A percentile compares a stretch with the other conserved stretches of the same genome.
These are phyloP conservation scores for Dianthus caryophyllus DNA, from an alignment of 148 eudicot species.

Conservation along the genomic window DNA sequence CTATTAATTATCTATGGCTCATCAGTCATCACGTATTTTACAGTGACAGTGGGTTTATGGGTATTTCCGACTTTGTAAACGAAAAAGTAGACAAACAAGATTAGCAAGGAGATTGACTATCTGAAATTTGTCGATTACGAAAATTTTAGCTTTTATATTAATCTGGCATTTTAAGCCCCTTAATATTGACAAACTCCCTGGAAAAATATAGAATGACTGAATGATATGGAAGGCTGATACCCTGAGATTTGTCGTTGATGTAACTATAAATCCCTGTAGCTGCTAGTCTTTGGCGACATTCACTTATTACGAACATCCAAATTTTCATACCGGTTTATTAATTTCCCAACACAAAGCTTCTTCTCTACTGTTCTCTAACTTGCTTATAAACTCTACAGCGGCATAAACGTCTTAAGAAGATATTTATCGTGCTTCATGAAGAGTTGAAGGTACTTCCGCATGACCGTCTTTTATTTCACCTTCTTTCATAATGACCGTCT, in stretches of 20 bases:
- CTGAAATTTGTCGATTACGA: not conserved
- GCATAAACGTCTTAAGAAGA: conserved; percentile 76
- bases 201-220: no score
- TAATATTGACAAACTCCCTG: no score
- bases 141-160: not conserved
- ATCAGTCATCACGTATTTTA: not conserved
- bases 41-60: not conserved
- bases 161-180: not conserved
- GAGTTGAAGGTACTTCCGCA: conserved; percentile 60
- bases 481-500: conserved; percentile 1
- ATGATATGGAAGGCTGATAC: no score
- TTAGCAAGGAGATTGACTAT: not conserved
- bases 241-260: no score
- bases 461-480: not conserved
- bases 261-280: no score
- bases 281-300: not conserved
- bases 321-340: not conserved
- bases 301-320: not conserved
- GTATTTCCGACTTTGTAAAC: not conserved
- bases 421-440: conserved; percentile 88
- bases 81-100: not conserved
- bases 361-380: conserved; percentile 4
- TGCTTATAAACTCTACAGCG: conserved; percentile 48
- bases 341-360: not conserved
- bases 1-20: not conserved